A percentile compares a stretch with the other conserved stretches of the same genome.
Evolutionary conservation across 768 basidiomycete genomes (phyloP).

Genomic region (Hericium rajendrae): DNA sequence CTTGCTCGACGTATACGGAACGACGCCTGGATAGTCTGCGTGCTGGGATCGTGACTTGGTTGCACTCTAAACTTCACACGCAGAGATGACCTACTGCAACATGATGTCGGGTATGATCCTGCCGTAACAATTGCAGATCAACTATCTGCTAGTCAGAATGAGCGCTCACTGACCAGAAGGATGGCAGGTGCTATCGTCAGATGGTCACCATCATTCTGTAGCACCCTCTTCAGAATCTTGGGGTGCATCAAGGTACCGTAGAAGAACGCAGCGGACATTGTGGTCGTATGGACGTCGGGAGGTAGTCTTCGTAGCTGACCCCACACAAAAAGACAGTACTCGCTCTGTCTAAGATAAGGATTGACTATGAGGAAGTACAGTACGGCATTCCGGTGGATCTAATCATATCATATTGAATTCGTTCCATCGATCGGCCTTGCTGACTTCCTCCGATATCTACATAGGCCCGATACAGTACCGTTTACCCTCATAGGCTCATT

Average conservation of each 20-base stretch:
- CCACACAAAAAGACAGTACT: too few species aligned
- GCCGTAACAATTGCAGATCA: neutral
- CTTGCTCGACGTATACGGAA: conserved; percentile 46
- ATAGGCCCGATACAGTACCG: too few species aligned
- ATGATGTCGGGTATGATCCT: conserved; percentile 78
- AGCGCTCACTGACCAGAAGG: conserved; percentile 42
- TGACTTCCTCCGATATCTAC: too few species aligned
- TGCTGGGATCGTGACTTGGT: conserved; percentile 23
- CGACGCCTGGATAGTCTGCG: conserved; percentile 78
- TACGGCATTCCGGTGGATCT: too few species aligned
- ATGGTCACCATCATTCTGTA: conserved; percentile 54
- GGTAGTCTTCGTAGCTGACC: too few species aligned
- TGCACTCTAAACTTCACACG: neutral
- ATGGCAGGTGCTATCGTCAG: conserved; percentile 67
- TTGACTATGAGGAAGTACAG: too few species aligned
- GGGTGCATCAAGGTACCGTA: conserved; percentile 92
- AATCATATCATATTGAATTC: too few species aligned
- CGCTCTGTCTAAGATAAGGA: too few species aligned
- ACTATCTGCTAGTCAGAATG: neutral
- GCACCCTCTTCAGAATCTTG: conserved; percentile 66
- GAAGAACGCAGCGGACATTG: conserved; percentile 55
- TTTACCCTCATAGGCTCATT: too few species aligned
- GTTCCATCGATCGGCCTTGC: too few species aligned
- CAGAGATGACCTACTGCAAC: conserved; percentile 40
- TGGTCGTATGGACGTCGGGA: too few species aligned